Percentiles rank a stretch among this genome's conserved stretches.
Evolutionary conservation across 2,329 filamentous ascomycete genomes (phyloP).

Genomic region (Talaromyces pinophilus): DNA sequence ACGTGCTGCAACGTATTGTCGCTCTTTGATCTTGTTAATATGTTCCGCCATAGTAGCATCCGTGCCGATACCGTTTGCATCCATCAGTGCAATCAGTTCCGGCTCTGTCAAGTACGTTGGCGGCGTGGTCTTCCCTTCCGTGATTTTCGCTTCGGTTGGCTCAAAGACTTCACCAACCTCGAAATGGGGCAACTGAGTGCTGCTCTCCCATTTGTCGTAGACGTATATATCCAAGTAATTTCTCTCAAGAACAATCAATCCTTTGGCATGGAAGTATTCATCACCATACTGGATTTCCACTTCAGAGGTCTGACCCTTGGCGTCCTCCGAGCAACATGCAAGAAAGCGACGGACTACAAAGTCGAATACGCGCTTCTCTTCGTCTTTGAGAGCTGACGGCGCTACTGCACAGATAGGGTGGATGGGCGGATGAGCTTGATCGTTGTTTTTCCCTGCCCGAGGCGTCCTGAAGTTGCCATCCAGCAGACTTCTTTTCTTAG

Average conservation of each 20-base stretch:
- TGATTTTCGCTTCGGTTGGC: conserved; percentile 84
- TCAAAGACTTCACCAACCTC: conserved; percentile 77
- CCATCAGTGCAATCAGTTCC: conserved; percentile 94
- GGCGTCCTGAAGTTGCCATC: conserved; percentile 79
- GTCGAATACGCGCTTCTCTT: conserved; percentile 81
- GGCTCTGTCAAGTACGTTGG: conserved; percentile 91
- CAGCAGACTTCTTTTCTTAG: conserved; percentile 54
- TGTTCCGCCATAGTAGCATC: conserved; percentile 99
- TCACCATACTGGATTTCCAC: conserved; percentile 81
- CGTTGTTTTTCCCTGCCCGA: conserved; percentile 81
- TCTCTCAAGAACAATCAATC: conserved; percentile 78
- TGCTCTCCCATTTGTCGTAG: conserved; percentile 95
- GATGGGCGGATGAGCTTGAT: conserved; percentile 96
- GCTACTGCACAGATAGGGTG: conserved; percentile 88
- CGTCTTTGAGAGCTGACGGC: conserved; percentile 59
- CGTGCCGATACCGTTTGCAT: conserved; percentile 96
- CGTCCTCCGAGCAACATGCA: conserved; percentile 93
- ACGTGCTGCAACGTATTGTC: conserved; percentile 77
- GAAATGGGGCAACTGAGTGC: conserved; percentile 77
- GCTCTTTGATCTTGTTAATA: conserved; percentile 90
- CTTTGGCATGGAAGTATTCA: conserved; percentile 79
- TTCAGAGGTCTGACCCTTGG: conserved; percentile 80
- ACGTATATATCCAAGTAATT: conserved; percentile 96
- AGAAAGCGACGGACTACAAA: conserved; percentile 90
- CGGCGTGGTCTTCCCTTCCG: conserved; percentile 83